phyloP scores from a whole-genome alignment of 1,284 basidiomycete species.

The Chiua sp. region DNA sequence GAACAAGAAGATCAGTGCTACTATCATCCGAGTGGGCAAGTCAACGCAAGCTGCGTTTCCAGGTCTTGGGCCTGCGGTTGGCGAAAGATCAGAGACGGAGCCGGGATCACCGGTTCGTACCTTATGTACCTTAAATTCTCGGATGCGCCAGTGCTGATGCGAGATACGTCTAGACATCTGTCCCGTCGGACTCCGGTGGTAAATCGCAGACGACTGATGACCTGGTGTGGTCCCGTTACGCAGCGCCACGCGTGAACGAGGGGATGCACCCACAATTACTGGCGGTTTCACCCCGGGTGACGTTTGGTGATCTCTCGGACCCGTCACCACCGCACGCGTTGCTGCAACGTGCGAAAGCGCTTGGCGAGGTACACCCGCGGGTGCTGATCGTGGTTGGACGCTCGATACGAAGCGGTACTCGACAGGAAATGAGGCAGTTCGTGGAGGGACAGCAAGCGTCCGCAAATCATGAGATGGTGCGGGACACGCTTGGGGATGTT shows the following conservation, averaged over 20 bases:
- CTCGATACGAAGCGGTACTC: slow-evolving; percentile 63
- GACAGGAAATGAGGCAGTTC: slow-evolving; percentile 63
- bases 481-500: slow-evolving; percentile 79
- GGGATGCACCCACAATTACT: slow-evolving; percentile 35
- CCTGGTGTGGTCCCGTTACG: slow-evolving; percentile 65
- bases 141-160: slow-evolving; percentile 38
- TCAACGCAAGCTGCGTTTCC: slow-evolving; percentile 23
- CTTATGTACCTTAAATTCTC: slow-evolving; percentile 45
- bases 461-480: slow-evolving; percentile 47
- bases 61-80: slow-evolving; percentile 26
- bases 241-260: slow-evolving; percentile 31
- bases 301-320: slow-evolving; percentile 54
- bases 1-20: slow-evolving; percentile 72
- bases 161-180: slow-evolving; percentile 45
- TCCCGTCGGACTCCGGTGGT: slow-evolving; percentile 50
- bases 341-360: slow-evolving; percentile 45
- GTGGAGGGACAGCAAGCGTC: slow-evolving; percentile 47
- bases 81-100: slow-evolving; percentile 30
- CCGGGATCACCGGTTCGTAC: slow-evolving; percentile 23
- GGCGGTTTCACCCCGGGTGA: slow-evolving; percentile 57
- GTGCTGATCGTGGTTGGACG: slow-evolving; percentile 75
- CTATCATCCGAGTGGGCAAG: slow-evolving; percentile 56
- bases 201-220: slow-evolving; percentile 60
- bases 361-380: slow-evolving; percentile 32
- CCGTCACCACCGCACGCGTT: slow-evolving; percentile 59